Evolutionary conservation across 2,329 filamentous ascomycete species (phyloP), one percentile per base, ranked within the genome.

Genomic region (Colletotrichum sp.): DNA sequence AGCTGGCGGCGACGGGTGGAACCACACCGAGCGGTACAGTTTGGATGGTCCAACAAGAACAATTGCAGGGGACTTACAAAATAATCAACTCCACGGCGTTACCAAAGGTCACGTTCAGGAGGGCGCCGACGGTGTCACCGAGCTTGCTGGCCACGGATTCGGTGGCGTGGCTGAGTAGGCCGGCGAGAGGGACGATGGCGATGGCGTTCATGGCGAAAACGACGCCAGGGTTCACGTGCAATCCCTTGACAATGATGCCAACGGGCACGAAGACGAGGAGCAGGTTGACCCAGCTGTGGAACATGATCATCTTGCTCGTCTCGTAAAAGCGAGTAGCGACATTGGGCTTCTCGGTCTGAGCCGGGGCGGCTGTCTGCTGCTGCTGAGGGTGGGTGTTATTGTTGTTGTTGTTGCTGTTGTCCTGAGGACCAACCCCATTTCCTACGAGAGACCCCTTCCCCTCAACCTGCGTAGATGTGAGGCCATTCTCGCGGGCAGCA

Each of bases 51-150:
- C n/a, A 13, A 10, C 30, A 49, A 32, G 28, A 28, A 21, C 13
- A 26, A n/a, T 15, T 21, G 62, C 34, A 44, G 67, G 69, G 71
- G 59, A 81, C 88, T 82, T 83, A 90, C 88, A 95, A 95, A 78
- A 96, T 95, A 81, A 96, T 95, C 82, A 96, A 85, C 84, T 96
- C 94, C 28, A 95, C 94, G 26, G 94, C 93, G 83, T 96, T 95
- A 79, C 94, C 93, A 86, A 95, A 95, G 10, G 93, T 95, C 76
- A 95, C 92, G 80, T 95, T 95, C 82, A 95, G 89, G 80, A 95
- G 84, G 39, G 94, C 93, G 71, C 93, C 93, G 62, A 95, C 86
- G 5, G 93, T 93, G 81, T 95, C 94, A 69, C 94, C 94, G 85
- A 96, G 89, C 79, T 92, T 91, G 78, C 89, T 90, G 64, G 94